Percentiles rank a stretch among this genome's conserved stretches.
Conservation (phyloP, 75 land plant genomes). For the Selaginella moellendorffii region DNA sequence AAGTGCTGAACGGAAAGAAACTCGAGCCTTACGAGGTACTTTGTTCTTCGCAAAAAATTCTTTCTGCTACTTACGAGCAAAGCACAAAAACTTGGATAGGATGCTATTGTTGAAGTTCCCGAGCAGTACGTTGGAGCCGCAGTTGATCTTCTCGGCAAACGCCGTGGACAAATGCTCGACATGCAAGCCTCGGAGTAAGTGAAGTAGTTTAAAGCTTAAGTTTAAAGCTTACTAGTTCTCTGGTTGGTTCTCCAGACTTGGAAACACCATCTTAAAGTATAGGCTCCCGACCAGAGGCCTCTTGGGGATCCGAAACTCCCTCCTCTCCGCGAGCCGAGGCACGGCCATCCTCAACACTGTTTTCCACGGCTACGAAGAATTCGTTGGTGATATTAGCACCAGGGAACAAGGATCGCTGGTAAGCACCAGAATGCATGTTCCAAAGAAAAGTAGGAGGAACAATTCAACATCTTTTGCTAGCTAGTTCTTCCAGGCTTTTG, state of each 20-base stretch:
- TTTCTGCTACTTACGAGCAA: too few species aligned
- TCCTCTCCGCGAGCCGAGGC: slow-evolving; percentile 85
- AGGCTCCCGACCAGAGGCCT: slow-evolving; percentile 95
- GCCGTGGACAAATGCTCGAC: slow-evolving; percentile 93
- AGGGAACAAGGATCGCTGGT: slow-evolving; percentile 96
- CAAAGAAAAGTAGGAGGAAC: too few species aligned
- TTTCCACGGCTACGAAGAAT: slow-evolving; percentile 81
- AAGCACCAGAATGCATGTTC: slow-evolving; percentile 11
- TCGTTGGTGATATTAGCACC: slow-evolving; percentile 86
- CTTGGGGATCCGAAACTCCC: slow-evolving; percentile 80
- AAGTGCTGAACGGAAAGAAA: slow-evolving; percentile 48
- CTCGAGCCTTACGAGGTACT: slow-evolving; percentile 91
- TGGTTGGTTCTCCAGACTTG: slow-evolving; percentile 47
- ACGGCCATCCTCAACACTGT: slow-evolving; percentile 88
- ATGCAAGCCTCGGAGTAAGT: slow-evolving; percentile 71
- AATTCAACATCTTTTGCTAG: too few species aligned
- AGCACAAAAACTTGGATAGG: too few species aligned
- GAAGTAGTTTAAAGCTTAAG: not conserved
- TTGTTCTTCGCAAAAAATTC: too few species aligned
- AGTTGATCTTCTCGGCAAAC: slow-evolving; percentile 88
- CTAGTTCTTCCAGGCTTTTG: too few species aligned
- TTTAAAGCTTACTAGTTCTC: slow-evolving; percentile 3
- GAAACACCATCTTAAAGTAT: slow-evolving; percentile 64
- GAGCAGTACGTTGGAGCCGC: slow-evolving; percentile 83
- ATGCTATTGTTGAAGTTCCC: slow-evolving; percentile 93